Conservation (phyloP, 2,329 filamentous ascomycete species). For the Trichoderma sp. region DNA sequence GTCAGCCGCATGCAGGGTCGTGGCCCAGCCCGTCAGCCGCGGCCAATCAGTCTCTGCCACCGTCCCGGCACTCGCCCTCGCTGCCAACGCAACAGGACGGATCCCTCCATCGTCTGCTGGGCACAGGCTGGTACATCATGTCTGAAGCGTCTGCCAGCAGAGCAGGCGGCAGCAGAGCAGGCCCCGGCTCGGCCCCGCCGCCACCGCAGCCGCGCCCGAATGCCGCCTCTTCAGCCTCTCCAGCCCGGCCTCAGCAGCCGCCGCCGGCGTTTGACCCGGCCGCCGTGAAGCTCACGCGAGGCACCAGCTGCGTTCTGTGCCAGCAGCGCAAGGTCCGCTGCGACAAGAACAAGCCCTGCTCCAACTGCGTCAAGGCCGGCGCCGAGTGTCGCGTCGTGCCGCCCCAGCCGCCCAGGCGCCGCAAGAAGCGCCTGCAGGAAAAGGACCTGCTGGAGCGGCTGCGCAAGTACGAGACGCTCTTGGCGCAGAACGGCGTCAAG, state of each 20-base stretch:
- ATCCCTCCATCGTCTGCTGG: background rate
- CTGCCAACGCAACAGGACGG: background rate
- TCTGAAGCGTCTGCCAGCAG: slow-evolving; percentile 12
- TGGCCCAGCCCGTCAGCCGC: slow-evolving; percentile 1
- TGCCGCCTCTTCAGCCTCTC: background rate
- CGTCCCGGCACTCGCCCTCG: background rate
- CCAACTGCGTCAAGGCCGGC: slow-evolving; percentile 66
- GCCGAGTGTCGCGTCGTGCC: slow-evolving; percentile 65
- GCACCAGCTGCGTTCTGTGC: slow-evolving; percentile 70
- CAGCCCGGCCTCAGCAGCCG: slow-evolving; percentile 31
- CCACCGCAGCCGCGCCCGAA: slow-evolving; percentile 33
- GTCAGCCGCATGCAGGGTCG: slow-evolving; percentile 19
- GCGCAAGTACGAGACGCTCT: slow-evolving; percentile 67
- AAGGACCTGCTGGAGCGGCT: slow-evolving; percentile 71
- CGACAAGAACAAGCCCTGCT: slow-evolving; percentile 72
- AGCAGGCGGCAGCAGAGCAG: background rate
- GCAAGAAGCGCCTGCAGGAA: slow-evolving; percentile 69
- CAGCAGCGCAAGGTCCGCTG: slow-evolving; percentile 78
- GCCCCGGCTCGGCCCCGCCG: slow-evolving; percentile 28
- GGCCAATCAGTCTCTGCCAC: slow-evolving; percentile 20
- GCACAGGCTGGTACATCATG: background rate
- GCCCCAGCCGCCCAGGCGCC: slow-evolving; percentile 59
- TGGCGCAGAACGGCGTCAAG: slow-evolving; percentile 67
- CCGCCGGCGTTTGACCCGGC: slow-evolving; percentile 44
- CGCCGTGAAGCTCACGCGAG: slow-evolving; percentile 59